Percentiles rank a stretch among this genome's conserved stretches.
Conservation (phyloP, 2,329 filamentous ascomycete genomes). For the Sclerotinia minor region DNA sequence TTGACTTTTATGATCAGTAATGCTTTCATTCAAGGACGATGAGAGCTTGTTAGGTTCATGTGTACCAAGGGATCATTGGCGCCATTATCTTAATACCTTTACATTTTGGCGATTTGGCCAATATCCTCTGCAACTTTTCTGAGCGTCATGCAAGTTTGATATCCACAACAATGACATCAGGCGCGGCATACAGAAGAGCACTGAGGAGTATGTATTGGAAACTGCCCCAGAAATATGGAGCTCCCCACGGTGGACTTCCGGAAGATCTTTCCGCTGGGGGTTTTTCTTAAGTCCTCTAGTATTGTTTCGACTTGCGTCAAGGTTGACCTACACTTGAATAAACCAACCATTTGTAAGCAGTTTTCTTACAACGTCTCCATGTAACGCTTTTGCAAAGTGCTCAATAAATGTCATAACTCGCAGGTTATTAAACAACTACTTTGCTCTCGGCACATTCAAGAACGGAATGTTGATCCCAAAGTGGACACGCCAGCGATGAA, state of each 20-base stretch:
- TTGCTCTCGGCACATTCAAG: background rate
- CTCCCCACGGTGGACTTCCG: too few relatives aligned
- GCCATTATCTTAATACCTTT: background rate
- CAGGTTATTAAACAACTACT: too few relatives aligned
- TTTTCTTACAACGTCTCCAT: background rate
- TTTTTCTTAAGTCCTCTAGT: background rate
- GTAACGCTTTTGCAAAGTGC: background rate
- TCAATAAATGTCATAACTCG: background rate
- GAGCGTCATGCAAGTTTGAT: background rate
- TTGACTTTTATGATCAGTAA: background rate
- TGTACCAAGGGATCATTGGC: background rate
- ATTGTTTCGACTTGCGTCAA: background rate
- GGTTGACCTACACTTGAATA: background rate
- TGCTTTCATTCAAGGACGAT: background rate
- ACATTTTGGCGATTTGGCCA: too few relatives aligned
- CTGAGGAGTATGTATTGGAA: background rate
- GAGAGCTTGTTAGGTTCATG: background rate
- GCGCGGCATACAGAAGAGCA: background rate
- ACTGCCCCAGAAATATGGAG: background rate
- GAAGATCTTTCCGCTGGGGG: background rate
- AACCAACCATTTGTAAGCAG: background rate
- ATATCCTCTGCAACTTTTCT: background rate
- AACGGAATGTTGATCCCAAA: background rate
- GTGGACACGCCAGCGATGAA: background rate
- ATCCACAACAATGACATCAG: background rate